These are phyloP conservation scores for Microstegium vimineum DNA, from an alignment of 176 grass and related monocot species.

Conservation along the genomic window DNA sequence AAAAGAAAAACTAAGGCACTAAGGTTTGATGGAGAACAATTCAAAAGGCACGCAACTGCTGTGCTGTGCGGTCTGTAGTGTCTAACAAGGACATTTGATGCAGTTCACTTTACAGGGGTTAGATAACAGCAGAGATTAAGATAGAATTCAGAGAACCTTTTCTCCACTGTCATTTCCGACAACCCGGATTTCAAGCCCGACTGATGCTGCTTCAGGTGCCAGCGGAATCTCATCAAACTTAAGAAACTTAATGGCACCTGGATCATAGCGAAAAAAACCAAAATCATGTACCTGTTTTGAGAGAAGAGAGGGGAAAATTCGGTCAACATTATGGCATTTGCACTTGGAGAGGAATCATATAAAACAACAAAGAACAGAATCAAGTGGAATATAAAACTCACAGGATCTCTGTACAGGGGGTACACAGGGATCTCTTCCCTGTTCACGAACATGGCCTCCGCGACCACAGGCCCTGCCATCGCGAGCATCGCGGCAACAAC, in stretches of 20 bases:
- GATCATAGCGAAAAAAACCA: slow-evolving; percentile 98
- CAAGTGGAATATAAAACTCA: slow-evolving; percentile 40
- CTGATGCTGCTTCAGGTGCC: slow-evolving; percentile 85
- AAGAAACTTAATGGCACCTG: slow-evolving; percentile 89
- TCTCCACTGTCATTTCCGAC: slow-evolving; percentile 88
- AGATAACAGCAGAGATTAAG: neutral
- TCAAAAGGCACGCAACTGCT: too few relatives aligned
- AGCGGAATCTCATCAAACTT: slow-evolving; percentile 88
- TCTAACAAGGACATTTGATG: too few relatives aligned
- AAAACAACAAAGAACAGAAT: neutral
- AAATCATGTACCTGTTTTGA: slow-evolving; percentile 97
- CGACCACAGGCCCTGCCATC: slow-evolving; percentile 75
- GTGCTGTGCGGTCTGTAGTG: too few relatives aligned
- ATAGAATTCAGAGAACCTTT: slow-evolving; percentile 47
- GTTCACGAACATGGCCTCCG: slow-evolving; percentile 98
- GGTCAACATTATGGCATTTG: slow-evolving; percentile 24
- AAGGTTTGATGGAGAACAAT: too few relatives aligned
- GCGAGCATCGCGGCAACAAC: neutral
- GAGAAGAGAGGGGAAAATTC: slow-evolving; percentile 8
- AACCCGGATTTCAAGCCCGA: slow-evolving; percentile 73
- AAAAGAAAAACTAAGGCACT: neutral
- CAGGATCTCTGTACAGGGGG: slow-evolving; percentile 91
- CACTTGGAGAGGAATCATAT: neutral
- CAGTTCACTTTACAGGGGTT: too few relatives aligned
- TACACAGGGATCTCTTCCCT: slow-evolving; percentile 91